Conservation (phyloP, 2,329 filamentous ascomycete genomes). For the Verticillium dahliae region DNA sequence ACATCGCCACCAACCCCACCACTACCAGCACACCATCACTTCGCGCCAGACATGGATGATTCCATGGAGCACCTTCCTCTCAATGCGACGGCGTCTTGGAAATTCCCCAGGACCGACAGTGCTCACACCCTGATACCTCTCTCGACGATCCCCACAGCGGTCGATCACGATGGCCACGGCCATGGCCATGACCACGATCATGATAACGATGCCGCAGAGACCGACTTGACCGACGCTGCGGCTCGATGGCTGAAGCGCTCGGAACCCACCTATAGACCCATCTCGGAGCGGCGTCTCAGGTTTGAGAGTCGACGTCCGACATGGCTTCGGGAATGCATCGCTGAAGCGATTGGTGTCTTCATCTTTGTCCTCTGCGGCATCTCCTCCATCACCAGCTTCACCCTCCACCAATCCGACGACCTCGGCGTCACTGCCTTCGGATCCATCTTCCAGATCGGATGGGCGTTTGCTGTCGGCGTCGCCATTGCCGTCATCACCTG, state of each 20-base stretch:
- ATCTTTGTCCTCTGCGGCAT: conserved; percentile 49
- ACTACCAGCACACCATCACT: not conserved
- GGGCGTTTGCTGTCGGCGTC: conserved; percentile 49
- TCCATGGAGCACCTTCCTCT: not conserved
- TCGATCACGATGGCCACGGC: not conserved
- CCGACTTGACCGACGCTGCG: not conserved
- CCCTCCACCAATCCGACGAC: conserved; percentile 35
- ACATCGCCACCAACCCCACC: conserved; percentile 1
- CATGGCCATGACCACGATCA: not conserved
- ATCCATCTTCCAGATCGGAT: conserved; percentile 49
- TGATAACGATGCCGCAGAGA: not conserved
- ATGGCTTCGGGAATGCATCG: conserved; percentile 47
- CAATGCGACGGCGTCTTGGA: not conserved
- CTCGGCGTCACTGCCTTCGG: conserved; percentile 25
- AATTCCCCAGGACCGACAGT: not conserved
- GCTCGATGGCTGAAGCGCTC: conserved; percentile 1
- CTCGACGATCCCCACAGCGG: not conserved
- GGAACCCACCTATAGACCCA: conserved; percentile 20
- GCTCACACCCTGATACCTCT: conserved; percentile 1
- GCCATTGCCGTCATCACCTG: conserved; percentile 53
- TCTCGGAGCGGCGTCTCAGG: conserved; percentile 46
- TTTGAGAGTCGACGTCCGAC: conserved; percentile 47
- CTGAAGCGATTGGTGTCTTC: conserved; percentile 48
- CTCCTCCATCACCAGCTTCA: conserved; percentile 44
- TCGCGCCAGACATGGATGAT: not conserved